Base-by-base conservation (phyloP, 768 basidiomycete genomes). In the Tricholomella constricta region DNA sequence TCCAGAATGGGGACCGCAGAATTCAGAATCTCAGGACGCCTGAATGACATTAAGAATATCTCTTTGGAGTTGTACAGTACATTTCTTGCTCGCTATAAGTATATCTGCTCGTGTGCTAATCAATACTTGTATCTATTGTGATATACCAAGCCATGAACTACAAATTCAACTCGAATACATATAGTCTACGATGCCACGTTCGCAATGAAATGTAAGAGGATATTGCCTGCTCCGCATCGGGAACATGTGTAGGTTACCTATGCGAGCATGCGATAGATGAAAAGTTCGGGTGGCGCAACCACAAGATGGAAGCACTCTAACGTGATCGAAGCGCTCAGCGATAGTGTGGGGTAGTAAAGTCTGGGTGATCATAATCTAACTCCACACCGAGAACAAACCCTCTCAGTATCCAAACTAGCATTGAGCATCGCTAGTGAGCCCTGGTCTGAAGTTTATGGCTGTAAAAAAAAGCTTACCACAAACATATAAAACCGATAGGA, bases 331-430 rank as follows among this genome's bases (percentile, higher is more conserved):
- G 17, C 9, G 19, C 19, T 19, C 20, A 17, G n/a, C n/a, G 36
- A n/a, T 35, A n/a, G 12, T 11, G 15, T 35, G 12, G 34, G 17
- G 36, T 19, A 37, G 36, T 15, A 19, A n/a, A 14, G 36, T 40
- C 38, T 22, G 11, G 2, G 6, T 40, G 17, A 63, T 35, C 52
- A 61, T 48, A 70, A 45, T 36, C 59, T 58, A 25, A 64, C 56
- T n/a, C 71, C 71, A 41, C 71, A 72, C 22, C 70, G 59, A 20
- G 62, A 47, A 46, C 71, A 72, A 15, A 62, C 61, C 47, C 61
- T 60, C 35, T 72, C 67, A 1, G 65, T 66, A 38, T 72, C 70
- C 34, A 61, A 51, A 48, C 71, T 70, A 45, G 26, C 14, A 17
- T 25, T 29, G 15, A 43, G 22, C 6, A 45, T 14, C 22, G 40